Evolutionary conservation across 2,329 filamentous ascomycete genomes (phyloP).

Genomic region (Cadophora sp.): DNA sequence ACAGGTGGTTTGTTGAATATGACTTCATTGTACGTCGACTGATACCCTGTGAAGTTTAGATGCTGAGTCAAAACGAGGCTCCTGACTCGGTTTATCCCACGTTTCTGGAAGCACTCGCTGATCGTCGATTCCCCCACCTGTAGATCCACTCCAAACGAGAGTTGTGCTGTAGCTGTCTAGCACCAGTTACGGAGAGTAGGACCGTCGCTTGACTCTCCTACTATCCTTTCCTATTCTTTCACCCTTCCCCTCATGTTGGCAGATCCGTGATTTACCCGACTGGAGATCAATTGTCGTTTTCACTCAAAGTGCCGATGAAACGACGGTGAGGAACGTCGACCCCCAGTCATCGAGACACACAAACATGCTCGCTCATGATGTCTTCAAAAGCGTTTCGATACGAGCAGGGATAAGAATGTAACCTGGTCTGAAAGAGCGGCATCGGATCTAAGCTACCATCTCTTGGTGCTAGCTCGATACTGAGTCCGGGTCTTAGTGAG

Average conservation of each 20-base stretch:
- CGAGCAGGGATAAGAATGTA: constrained; percentile 2
- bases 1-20: constrained; percentile 5
- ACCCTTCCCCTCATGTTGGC: background rate
- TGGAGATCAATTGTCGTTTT: constrained; percentile 12
- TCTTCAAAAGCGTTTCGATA: constrained; percentile 18
- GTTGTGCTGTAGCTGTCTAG: constrained; percentile 3
- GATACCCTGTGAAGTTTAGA: background rate
- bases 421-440: constrained; percentile 14
- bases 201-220: constrained; percentile 5
- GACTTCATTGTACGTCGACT: constrained; percentile 14
- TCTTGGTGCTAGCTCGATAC: background rate
- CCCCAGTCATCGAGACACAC: constrained; percentile 16
- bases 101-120: constrained; percentile 17
- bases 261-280: constrained; percentile 11
- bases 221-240: background rate
- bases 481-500: background rate
- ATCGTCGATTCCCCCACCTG: background rate
- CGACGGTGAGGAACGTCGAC: constrained; percentile 23
- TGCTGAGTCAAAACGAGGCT: constrained; percentile 13
- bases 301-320: constrained; percentile 19
- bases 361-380: constrained; percentile 13
- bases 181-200: background rate
- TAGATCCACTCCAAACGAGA: constrained; percentile 6
- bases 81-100: constrained; percentile 13
- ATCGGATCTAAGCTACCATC: constrained; percentile 16